Evolutionary conservation across 495 filamentous ascomycete species (phyloP), one percentile per base, ranked within the genome.

Genomic region (Hypoxylon intermedium): DNA sequence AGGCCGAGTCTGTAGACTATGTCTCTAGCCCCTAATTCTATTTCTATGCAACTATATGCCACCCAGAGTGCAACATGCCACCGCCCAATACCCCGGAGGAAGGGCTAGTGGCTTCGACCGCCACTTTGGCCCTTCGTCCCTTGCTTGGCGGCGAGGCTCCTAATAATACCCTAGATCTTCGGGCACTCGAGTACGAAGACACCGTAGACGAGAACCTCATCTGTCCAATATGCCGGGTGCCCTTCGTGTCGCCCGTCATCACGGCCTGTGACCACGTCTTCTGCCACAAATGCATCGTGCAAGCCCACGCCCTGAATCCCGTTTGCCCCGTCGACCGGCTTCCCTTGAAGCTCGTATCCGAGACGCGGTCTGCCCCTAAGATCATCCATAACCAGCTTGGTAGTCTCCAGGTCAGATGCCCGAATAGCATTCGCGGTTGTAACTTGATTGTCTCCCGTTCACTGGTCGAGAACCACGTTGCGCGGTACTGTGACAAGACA

Each of bases 201-300:
- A 68, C 74, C 24, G 83, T 88, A 55, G 91, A 95, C 72, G 82
- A 87, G 57, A 90, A 92, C 58, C 82, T 95, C 13, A 83, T 91
- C 72, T 96, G 91, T 60, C 83, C 90, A 6, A 92, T 96, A 50
- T 96, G 91, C 70, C 88, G 86, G 58, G 85, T 84, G 21, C 84
- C 91, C 9, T 88, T 92, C 47, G 75, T 91, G 30, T 73, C 83
- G 12, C 90, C 91, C 0, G 78, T 90, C n/a, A 85, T 83, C 36
- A 83, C 92, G 16, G 72, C 78, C 51, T 96, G 91, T 68, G 89
- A 77, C 36, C 77, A 79, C 42, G 77, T 77, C 52, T 95, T 96
- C 76, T 96, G 91, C 71, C 76, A 79, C 28, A 80, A 78, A 40
- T 96, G 91, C 65, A 77, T 94, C 56, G 75, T 80, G 52, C 79